A percentile compares a stretch with the other conserved stretches of the same genome.
Evolutionary conservation across 1,139 yeast species (phyloP).

Genomic region (Wickerhamomyces sp.): DNA sequence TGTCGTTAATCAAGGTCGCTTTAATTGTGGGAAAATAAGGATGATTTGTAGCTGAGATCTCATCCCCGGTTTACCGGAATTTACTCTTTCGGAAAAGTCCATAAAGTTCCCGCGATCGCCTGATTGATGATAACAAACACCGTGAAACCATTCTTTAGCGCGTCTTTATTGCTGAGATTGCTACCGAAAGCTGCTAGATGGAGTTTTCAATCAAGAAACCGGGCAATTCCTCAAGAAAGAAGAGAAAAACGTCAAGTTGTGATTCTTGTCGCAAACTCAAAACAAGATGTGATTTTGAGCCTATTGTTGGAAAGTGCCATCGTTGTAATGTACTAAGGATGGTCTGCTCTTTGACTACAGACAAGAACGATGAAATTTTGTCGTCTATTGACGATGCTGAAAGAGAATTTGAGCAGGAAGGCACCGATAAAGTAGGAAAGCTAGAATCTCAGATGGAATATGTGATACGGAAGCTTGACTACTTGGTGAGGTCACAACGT

Average conservation of each 20-base stretch:
- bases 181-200: no score
- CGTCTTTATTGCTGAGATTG: no score
- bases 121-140: background rate
- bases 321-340: conserved; percentile 41
- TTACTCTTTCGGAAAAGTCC: no score
- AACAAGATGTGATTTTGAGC: conserved; percentile 47
- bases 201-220: background rate
- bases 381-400: conserved; percentile 10
- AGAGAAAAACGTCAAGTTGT: conserved; percentile 44
- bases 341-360: conserved; percentile 40
- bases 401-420: background rate
- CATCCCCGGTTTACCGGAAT: no score
- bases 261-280: conserved; percentile 46
- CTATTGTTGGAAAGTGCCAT: conserved; percentile 37
- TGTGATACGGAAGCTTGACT: conserved; percentile 4
- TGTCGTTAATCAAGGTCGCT: no score
- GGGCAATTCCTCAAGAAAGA: conserved; percentile 26
- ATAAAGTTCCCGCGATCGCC: no score
- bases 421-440: conserved; percentile 1
- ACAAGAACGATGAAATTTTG: conserved; percentile 24
- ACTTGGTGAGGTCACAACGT: background rate
- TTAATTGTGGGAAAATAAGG: no score
- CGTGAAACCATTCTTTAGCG: no score
- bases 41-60: no score
- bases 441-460: conserved; percentile 1